Percentiles rank a stretch among this genome's conserved stretches.
Conservation (phyloP, 257 asterid genomes). For the Ballota nigra region DNA sequence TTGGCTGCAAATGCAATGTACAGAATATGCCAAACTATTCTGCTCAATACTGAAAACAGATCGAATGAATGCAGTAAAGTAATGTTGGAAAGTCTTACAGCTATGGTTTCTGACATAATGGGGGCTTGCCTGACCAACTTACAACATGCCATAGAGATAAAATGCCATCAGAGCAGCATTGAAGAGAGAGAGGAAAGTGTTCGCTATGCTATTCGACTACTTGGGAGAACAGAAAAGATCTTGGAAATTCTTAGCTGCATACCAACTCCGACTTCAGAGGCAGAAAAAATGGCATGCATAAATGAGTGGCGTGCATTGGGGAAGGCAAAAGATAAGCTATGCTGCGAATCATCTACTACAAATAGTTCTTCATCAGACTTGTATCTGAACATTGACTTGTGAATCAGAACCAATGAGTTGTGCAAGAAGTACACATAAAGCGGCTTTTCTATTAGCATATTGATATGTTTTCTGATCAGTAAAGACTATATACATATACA, state of each 20-base stretch:
- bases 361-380: conserved; percentile 36
- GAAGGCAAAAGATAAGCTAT: conserved; percentile 30
- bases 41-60: conserved; percentile 29
- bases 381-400: conserved; percentile 43
- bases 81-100: conserved; percentile 41
- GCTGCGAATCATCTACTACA: conserved; percentile 29
- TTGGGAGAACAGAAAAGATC: conserved; percentile 61
- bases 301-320: conserved; percentile 56
- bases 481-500: neutral
- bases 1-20: conserved; percentile 81
- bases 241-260: conserved; percentile 54
- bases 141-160: conserved; percentile 49
- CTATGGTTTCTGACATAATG: conserved; percentile 50
- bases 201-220: conserved; percentile 48
- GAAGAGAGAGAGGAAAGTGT: conserved; percentile 54
- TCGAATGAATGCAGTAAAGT: conserved; percentile 31
- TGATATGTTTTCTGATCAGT: conserved; percentile 9
- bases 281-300: conserved; percentile 40
- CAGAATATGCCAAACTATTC: conserved; percentile 64
- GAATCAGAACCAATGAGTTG: conserved; percentile 10
- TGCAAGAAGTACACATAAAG: neutral
- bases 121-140: conserved; percentile 77
- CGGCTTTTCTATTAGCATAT: conserved; percentile 2
- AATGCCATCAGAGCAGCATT: conserved; percentile 52
- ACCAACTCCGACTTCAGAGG: conserved; percentile 41